Base-by-base conservation (phyloP, 106 monocot species). In the Allium fistulosum region DNA sequence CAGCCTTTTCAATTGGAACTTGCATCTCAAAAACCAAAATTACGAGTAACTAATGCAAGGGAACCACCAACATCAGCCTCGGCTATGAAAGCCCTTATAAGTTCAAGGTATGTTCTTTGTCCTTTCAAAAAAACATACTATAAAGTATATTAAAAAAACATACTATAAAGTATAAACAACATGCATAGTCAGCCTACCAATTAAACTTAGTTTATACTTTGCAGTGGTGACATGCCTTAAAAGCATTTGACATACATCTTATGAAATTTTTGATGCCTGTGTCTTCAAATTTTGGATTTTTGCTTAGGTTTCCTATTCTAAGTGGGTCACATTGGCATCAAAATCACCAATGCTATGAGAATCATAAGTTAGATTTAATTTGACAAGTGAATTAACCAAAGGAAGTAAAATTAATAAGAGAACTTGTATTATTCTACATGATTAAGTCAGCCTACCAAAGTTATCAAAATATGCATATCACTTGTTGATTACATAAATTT, bases 1-100 rank as follows among this genome's bases (percentile, higher is more conserved):
- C 96, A 22, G 91, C 95, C 91, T 91, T 96, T 26, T 84, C 88
- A 79, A 77, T 84, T 57, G 91, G 91, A 58, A 96, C 83, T 86
- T 82, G 79, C 48, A 91, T 88, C 66, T 96, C 88, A 58, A 82
- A 61, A 80, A 66, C 71, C 79, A 76, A 82, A 91, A 22, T 88
- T 91, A 56, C 83, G 79, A 57, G 88, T 88, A 10, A 85, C 81
- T 64, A 91, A 81, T 49, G 91, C 67, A 63, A 91, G 91, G 57
- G 95, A 85, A 63, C 91, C 22, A 22, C 22, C 1, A 22, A 1
- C 22, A 22, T 22, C 22, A 22, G 0, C 22, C 22, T 22, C 22
- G 1, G 1, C 22, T 22, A 22, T 0, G 22, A 22, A 0, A 22
- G 22, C 22, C 22, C 22, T 22, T 22, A 22, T 22, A 1, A 86